A percentile compares a stretch with the other conserved stretches of the same genome.
These are phyloP conservation scores for Citrus trifoliata DNA, from an alignment of 345 rosid genomes.

Conservation along the genomic window DNA sequence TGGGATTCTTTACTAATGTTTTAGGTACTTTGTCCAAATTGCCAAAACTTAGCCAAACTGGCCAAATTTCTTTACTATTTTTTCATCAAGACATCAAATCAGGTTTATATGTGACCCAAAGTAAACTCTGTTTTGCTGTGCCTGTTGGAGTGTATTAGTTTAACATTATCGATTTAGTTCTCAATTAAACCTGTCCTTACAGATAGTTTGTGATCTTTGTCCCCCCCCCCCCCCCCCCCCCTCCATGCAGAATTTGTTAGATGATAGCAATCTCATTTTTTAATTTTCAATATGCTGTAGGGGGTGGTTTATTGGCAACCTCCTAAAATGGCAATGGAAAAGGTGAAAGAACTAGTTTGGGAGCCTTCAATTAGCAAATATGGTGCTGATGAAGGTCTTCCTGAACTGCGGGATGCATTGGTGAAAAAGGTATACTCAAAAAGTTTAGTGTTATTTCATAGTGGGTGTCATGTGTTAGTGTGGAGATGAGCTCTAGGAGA, in stretches of 20 bases:
- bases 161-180: background rate
- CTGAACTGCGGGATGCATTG: conserved; percentile 72
- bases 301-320: conserved; percentile 97
- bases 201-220: background rate
- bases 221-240: background rate
- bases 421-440: conserved; percentile 48
- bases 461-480: background rate
- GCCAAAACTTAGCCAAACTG: background rate
- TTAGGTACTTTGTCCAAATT: background rate
- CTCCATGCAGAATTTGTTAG: background rate
- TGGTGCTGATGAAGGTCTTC: conserved; percentile 92
- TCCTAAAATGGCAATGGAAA: conserved; percentile 69
- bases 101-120: background rate
- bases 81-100: background rate
- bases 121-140: background rate
- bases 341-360: conserved; percentile 75
- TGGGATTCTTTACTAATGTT: background rate
- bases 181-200: conserved; percentile 3
- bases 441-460: background rate
- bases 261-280: conserved; percentile 11
- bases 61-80: background rate
- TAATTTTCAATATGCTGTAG: conserved; percentile 32
- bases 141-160: background rate
- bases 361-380: conserved; percentile 74
- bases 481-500: background rate